Evolutionary conservation across 2,329 filamentous ascomycete species (phyloP).

Genomic region (Ploettnerulaceae sp.): DNA sequence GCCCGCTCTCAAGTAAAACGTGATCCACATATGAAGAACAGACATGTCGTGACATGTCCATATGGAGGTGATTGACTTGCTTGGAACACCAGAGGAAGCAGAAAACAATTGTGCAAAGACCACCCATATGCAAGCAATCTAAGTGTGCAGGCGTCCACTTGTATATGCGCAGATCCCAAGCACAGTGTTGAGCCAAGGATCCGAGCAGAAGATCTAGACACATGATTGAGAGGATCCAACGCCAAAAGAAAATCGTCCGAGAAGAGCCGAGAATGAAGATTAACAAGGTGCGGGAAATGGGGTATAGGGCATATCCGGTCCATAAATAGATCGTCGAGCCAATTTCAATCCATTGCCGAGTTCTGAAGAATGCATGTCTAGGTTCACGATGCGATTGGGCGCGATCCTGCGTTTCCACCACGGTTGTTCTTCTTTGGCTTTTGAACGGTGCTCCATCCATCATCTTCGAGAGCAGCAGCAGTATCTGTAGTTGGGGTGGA

Average conservation of each 20-base stretch:
- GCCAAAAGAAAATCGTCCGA: slow-evolving; percentile 28
- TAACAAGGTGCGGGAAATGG: slow-evolving; percentile 4
- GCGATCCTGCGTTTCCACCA: slow-evolving; percentile 31
- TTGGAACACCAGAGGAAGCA: slow-evolving; percentile 6
- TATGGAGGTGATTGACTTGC: background rate
- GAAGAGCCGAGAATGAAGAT: slow-evolving; percentile 22
- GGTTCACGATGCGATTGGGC: slow-evolving; percentile 32
- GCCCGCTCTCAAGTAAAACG: slow-evolving; percentile 9
- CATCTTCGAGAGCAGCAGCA: slow-evolving; percentile 47
- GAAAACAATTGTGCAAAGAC: slow-evolving; percentile 24
- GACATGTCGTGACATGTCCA: slow-evolving; percentile 9
- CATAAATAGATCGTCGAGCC: slow-evolving; percentile 4
- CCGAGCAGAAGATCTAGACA: slow-evolving; percentile 29
- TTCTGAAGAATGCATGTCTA: background rate
- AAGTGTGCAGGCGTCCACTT: slow-evolving; percentile 15
- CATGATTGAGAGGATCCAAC: slow-evolving; percentile 30
- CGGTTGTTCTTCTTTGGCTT: slow-evolving; percentile 36
- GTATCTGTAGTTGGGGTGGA: slow-evolving; percentile 34
- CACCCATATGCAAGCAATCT: slow-evolving; percentile 29
- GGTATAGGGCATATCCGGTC: slow-evolving; percentile 6
- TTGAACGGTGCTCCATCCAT: slow-evolving; percentile 60
- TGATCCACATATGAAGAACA: slow-evolving; percentile 5
- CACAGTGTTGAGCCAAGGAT: slow-evolving; percentile 18
- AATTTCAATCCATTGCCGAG: slow-evolving; percentile 6
- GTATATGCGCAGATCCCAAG: slow-evolving; percentile 12